Evolutionary conservation across 208 protist genomes (phyloP).

Genomic region (Novymonas esmeraldas): DNA sequence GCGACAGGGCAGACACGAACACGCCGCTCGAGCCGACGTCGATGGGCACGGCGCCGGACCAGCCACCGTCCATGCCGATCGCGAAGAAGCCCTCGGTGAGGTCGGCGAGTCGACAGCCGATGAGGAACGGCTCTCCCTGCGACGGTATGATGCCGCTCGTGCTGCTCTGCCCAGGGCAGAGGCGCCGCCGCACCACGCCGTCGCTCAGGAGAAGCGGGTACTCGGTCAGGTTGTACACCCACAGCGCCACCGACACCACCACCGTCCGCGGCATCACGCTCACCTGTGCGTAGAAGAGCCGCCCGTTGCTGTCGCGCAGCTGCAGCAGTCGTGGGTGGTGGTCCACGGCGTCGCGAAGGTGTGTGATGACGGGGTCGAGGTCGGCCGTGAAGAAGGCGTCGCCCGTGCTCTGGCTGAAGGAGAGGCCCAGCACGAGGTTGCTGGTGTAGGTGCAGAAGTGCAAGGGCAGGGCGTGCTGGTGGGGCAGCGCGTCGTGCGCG

Average conservation of each 20-base stretch:
- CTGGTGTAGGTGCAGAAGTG: conserved; percentile 61
- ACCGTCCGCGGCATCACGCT: conserved; percentile 68
- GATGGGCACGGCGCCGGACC: conserved; percentile 60
- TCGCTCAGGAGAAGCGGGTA: conserved; percentile 77
- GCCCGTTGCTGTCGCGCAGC: conserved; percentile 54
- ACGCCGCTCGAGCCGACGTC: conserved; percentile 72
- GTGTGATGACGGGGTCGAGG: conserved; percentile 33
- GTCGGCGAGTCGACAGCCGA: conserved; percentile 61
- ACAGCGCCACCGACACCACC: conserved; percentile 71
- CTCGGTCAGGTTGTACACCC: conserved; percentile 82
- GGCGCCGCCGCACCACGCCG: conserved; percentile 43
- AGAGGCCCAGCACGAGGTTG: conserved; percentile 56
- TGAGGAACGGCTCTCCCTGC: conserved; percentile 70
- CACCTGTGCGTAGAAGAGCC: conserved; percentile 70
- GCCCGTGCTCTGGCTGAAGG: conserved; percentile 69
- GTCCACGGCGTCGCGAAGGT: conserved; percentile 50
- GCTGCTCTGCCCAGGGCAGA: conserved; percentile 57
- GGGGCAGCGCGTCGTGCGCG: conserved; percentile 53
- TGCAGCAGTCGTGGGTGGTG: conserved; percentile 55
- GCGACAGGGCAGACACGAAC: conserved; percentile 43
- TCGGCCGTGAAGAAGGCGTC: conserved; percentile 47
- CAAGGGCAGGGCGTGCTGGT: conserved; percentile 53
- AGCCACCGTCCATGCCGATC: conserved; percentile 72
- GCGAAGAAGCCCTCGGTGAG: conserved; percentile 58
- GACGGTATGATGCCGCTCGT: conserved; percentile 79